A percentile compares a stretch with the other conserved stretches of the same genome.
Conservation (phyloP, 108 stramenopile genomes). For the Nitzschia sp. region DNA sequence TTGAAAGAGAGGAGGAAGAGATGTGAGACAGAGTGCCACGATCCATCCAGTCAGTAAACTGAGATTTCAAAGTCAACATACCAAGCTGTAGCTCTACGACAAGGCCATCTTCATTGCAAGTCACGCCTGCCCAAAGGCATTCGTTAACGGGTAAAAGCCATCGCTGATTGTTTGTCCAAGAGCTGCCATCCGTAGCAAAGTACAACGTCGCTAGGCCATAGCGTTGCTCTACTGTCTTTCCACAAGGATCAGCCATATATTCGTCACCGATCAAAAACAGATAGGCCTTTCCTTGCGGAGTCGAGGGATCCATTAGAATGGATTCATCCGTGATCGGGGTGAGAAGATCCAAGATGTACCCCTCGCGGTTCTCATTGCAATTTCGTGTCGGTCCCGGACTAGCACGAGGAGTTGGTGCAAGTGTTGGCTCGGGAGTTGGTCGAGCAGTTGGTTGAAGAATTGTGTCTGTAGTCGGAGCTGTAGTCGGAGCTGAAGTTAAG, state of each 20-base stretch:
- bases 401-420: slow-evolving; percentile 11
- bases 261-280: slow-evolving; percentile 12
- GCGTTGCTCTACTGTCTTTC: slow-evolving; percentile 33
- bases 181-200: slow-evolving; percentile 37
- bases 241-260: slow-evolving; percentile 24
- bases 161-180: slow-evolving; percentile 27
- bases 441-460: background rate
- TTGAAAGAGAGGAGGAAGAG: background rate
- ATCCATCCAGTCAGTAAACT: background rate
- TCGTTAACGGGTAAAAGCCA: slow-evolving; percentile 36
- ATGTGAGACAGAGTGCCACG: background rate
- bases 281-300: slow-evolving; percentile 37
- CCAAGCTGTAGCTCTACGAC: slow-evolving; percentile 23
- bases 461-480: background rate
- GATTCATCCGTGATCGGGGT: slow-evolving; percentile 14
- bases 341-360: slow-evolving; percentile 1
- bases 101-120: slow-evolving; percentile 34
- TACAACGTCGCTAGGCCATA: slow-evolving; percentile 45
- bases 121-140: slow-evolving; percentile 51
- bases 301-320: slow-evolving; percentile 10
- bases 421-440: background rate
- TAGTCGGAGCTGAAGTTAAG: background rate
- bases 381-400: slow-evolving; percentile 3
- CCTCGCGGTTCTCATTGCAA: slow-evolving; percentile 8
- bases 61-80: slow-evolving; percentile 7